phyloP scores from a whole-genome alignment of 129 eudicot genomes.

The Oenanthe sinensis region DNA sequence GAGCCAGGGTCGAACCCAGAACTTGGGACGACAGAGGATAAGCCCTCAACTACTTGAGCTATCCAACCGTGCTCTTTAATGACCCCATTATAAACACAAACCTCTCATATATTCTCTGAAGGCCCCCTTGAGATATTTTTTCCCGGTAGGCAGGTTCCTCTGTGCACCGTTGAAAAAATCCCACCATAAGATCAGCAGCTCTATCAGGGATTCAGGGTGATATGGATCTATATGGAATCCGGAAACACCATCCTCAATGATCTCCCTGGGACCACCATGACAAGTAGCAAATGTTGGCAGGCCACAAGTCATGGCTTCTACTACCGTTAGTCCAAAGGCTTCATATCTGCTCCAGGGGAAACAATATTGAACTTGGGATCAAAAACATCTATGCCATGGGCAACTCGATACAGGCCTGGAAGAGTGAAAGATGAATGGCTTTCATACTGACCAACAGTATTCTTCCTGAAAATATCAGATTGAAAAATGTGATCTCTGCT shows the following conservation, averaged over 20 bases:
- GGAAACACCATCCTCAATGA: slow-evolving; percentile 76
- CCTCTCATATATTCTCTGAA: slow-evolving; percentile 75
- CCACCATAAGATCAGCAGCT: slow-evolving; percentile 50
- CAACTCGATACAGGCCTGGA: slow-evolving; percentile 93
- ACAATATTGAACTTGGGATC: slow-evolving; percentile 99
- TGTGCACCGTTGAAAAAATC: slow-evolving; percentile 56
- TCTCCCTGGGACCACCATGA: slow-evolving; percentile 93
- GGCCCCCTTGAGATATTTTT: slow-evolving; percentile 58
- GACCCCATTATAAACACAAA: slow-evolving; percentile 14
- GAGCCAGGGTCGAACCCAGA: too few relatives aligned
- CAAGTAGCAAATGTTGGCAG: slow-evolving; percentile 95
- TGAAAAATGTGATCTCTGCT: background rate
- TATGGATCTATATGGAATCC: slow-evolving; percentile 97
- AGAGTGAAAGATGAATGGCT: slow-evolving; percentile 87
- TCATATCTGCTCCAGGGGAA: slow-evolving; percentile 97
- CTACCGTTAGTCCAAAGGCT: slow-evolving; percentile 97
- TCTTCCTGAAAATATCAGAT: slow-evolving; percentile 47
- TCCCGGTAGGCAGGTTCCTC: slow-evolving; percentile 55
- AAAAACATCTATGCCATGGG: slow-evolving; percentile 88
- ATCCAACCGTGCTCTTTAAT: too few relatives aligned
- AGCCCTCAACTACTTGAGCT: too few relatives aligned
- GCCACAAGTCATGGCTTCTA: slow-evolving; percentile 95
- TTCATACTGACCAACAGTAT: slow-evolving; percentile 93
- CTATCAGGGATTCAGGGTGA: slow-evolving; percentile 77
- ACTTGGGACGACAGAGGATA: too few relatives aligned